Percentiles rank a stretch among this genome's conserved stretches.
Conservation (phyloP, 164 flowering plant genomes). For the Chimonanthus praecox region DNA sequence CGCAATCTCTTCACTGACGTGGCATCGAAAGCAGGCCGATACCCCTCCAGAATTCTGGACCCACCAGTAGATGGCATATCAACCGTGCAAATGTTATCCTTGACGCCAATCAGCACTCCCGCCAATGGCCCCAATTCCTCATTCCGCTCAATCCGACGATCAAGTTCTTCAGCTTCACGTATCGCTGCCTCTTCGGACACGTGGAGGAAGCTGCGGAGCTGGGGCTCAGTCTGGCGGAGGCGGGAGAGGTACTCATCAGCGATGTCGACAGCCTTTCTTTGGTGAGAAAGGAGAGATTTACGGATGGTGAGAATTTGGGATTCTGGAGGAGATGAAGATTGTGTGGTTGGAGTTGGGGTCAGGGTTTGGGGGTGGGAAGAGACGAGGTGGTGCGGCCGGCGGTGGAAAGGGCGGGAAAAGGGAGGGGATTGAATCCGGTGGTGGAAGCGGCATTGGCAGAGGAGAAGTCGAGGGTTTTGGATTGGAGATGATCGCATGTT, state of each 20-base stretch:
- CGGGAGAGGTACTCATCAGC: constrained; percentile 51
- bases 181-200: constrained; percentile 40
- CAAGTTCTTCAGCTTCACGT: constrained; percentile 51
- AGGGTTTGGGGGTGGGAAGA: constrained; percentile 17
- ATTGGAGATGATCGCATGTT: constrained; percentile 28
- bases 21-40: constrained; percentile 77
- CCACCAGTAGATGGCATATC: constrained; percentile 89
- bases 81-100: constrained; percentile 80
- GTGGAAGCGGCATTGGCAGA: constrained; percentile 22
- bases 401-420: constrained; percentile 16
- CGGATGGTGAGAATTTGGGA: constrained; percentile 39
- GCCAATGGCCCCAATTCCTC: constrained; percentile 66
- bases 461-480: constrained; percentile 33
- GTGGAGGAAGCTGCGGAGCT: constrained; percentile 63
- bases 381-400: constrained; percentile 11
- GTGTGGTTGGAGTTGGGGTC: neutral
- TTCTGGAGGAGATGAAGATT: constrained; percentile 16
- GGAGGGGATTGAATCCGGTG: constrained; percentile 6
- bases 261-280: constrained; percentile 38
- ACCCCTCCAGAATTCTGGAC: constrained; percentile 60
- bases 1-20: constrained; percentile 70
- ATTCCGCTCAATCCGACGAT: constrained; percentile 39
- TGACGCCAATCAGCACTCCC: constrained; percentile 74
- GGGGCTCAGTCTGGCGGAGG: constrained; percentile 58
- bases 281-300: constrained; percentile 34